Evolutionary conservation across 1,284 basidiomycete species (phyloP).

Genomic region (Clitocybe nebularis): DNA sequence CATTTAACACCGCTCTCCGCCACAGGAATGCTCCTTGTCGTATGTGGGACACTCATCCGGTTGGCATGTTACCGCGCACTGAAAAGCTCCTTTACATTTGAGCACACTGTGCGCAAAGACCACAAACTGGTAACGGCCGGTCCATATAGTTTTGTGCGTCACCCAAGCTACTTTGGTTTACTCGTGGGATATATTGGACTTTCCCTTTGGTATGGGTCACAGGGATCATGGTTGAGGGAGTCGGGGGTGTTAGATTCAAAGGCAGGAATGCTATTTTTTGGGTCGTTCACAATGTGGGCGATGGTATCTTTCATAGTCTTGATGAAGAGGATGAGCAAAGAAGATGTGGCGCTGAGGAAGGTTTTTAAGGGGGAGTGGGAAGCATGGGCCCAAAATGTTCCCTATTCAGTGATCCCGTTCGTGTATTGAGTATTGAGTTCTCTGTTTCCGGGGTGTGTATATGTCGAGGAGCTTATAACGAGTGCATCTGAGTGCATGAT

Average conservation of each 20-base stretch:
- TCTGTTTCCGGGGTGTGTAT: no score
- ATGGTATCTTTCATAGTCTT: neutral
- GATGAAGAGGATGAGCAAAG: conserved; percentile 1
- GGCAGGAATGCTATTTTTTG: neutral
- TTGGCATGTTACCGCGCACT: conserved; percentile 18
- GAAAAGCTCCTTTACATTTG: conserved; percentile 23
- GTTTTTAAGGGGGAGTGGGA: conserved; percentile 18
- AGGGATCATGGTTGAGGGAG: conserved; percentile 4
- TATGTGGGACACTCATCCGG: neutral
- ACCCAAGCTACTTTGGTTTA: conserved; percentile 24
- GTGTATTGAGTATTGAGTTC: conserved; percentile 8
- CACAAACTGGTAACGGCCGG: conserved; percentile 23
- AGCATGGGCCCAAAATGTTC: conserved; percentile 17
- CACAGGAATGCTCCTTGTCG: neutral
- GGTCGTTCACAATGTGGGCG: neutral
- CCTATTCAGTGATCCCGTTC: conserved; percentile 15
- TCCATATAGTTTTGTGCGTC: conserved; percentile 23
- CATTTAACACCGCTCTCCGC: neutral
- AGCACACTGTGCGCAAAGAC: conserved; percentile 18
- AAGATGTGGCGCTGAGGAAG: conserved; percentile 14
- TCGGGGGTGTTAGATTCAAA: neutral
- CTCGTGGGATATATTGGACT: conserved; percentile 8
- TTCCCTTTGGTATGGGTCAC: neutral
- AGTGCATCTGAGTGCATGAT: no score
- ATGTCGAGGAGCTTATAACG: no score